These are phyloP conservation scores for Pleurotus giganteus DNA, from an alignment of 768 basidiomycete species.

Conservation along the genomic window DNA sequence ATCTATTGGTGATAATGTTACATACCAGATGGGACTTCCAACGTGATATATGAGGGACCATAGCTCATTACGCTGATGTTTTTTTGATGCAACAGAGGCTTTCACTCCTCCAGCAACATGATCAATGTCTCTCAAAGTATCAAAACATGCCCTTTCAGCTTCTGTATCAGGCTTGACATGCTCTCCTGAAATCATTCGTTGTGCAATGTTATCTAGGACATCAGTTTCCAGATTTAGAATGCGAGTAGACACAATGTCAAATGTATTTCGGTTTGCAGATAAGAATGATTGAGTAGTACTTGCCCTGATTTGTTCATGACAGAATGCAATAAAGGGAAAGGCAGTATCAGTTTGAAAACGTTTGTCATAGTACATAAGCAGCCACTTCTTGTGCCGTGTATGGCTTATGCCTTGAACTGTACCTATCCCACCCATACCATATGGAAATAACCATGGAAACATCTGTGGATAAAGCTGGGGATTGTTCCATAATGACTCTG, in stretches of 20 bases:
- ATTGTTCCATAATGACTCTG: conserved; percentile 27
- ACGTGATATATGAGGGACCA: too few relatives aligned
- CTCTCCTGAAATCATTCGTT: not conserved
- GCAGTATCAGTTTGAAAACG: too few relatives aligned
- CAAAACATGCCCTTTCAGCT: conserved; percentile 22
- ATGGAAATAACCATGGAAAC: conserved; percentile 38
- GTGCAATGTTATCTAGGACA: not conserved
- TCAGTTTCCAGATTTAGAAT: not conserved
- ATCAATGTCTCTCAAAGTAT: conserved; percentile 24
- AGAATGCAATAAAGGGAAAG: not conserved
- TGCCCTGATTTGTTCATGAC: not conserved
- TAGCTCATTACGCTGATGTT: conserved; percentile 26
- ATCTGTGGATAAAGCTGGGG: conserved; percentile 32
- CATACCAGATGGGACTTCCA: too few relatives aligned
- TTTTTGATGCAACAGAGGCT: conserved; percentile 24
- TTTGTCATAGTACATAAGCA: too few relatives aligned
- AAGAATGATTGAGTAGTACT: not conserved
- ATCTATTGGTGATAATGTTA: too few relatives aligned
- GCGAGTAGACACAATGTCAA: not conserved
- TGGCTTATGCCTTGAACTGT: not conserved
- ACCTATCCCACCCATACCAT: conserved; percentile 31
- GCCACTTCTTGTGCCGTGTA: not conserved
- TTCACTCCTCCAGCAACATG: conserved; percentile 21
- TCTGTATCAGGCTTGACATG: conserved; percentile 5
- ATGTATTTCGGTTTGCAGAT: not conserved